Evolutionary conservation across 1,139 yeast species (phyloP), one percentile per base, ranked within the genome.

Genomic region (Kodamaea anthophila): DNA sequence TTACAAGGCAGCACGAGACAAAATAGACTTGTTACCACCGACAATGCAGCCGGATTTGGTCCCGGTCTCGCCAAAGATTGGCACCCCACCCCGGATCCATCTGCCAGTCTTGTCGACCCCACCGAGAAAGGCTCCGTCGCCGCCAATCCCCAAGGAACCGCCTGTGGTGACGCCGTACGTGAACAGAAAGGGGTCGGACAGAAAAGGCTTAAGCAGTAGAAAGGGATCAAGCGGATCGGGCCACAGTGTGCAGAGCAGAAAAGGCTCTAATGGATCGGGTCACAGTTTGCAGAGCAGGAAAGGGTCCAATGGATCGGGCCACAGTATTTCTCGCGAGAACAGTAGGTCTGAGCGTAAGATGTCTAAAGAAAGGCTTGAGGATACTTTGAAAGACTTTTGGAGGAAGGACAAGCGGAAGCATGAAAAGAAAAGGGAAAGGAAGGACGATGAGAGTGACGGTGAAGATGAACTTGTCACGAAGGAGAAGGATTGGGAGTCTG

Each of bases 21-120:
- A 5, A 15, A 9, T 7, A 9, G 8, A 6, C 9, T 7, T 16
- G 18, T 7, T 6, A 16, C 18, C 23, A 10, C 6, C 6, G 7
- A 11, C 23, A 6, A 4, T 5, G 14, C 5, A 21, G 6, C 23
- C 23, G 13, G 6, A 15, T 5, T n/a, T 21, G 6, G n/a, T 13
- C 15, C 9, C n/a, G 4, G 13, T 13, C 4, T 13, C 21, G 15
- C 30, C 26, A 8, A 12, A 10, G 3, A 9, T 13, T 3, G 20
- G 26, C 3, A 19, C 24, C n/a, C 26, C 30, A n/a, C 28, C 25
- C 3, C 13, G 19, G 24, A 20, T 30, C 10, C 32, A 32, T 21
- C 29, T 30, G 7, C 35, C 32, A 5, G 29, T 25, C 2, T 21
- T 29, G 13, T 25, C 35, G 13, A 21, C 24, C 10, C 34, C 29